phyloP scores from a whole-genome alignment of 2,329 filamentous ascomycete species.

The Aspergillus awamori region DNA sequence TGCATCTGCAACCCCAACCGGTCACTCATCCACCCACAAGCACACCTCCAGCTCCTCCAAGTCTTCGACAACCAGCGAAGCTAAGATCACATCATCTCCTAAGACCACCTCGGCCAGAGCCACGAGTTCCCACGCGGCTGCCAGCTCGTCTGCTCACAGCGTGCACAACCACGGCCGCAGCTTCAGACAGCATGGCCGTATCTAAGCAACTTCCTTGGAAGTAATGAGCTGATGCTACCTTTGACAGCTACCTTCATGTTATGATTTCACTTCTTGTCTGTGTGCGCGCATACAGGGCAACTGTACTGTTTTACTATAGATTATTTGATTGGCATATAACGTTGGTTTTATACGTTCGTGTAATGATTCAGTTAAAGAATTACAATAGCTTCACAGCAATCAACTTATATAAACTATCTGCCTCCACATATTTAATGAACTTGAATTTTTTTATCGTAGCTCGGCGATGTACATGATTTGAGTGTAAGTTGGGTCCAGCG shows the following conservation, averaged over 20 bases:
- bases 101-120: background rate
- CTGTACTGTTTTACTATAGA: background rate
- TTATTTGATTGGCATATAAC: background rate
- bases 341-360: background rate
- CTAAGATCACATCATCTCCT: background rate
- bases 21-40: background rate
- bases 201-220: background rate
- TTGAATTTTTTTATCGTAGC: too few species aligned
- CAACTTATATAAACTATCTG: too few species aligned
- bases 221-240: background rate
- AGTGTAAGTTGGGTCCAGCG: too few species aligned
- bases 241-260: background rate
- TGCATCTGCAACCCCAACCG: background rate
- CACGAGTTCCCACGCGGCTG: background rate
- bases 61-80: background rate
- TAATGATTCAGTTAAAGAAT: too few species aligned
- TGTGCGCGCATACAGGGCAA: background rate
- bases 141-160: background rate
- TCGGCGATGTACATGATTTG: too few species aligned
- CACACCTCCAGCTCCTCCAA: background rate
- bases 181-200: constrained; percentile 1
- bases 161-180: constrained; percentile 1
- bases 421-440: too few species aligned
- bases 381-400: too few species aligned
- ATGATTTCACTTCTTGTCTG: constrained; percentile 1